phyloP scores from a whole-genome alignment of 148 eudicot species.

The Talinum fruticosum region DNA sequence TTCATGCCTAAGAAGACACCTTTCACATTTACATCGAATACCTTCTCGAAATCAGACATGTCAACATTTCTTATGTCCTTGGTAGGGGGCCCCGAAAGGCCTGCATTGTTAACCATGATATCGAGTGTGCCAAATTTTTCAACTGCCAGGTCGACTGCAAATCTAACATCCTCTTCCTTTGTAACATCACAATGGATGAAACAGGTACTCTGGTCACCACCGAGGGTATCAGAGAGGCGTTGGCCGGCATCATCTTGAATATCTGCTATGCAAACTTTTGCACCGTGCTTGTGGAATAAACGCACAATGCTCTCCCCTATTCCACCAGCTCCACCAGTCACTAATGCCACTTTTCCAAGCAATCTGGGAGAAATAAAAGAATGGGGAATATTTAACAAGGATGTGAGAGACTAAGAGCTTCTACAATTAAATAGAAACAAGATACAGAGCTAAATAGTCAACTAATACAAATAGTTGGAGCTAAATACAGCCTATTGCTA shows the following conservation, averaged over 20 bases:
- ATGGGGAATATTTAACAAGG: not conserved
- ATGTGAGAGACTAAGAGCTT: not conserved
- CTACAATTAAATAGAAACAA: not conserved
- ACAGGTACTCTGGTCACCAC: constrained; percentile 29
- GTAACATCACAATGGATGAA: constrained; percentile 74
- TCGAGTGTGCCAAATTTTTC: constrained; percentile 69
- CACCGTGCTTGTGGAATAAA: constrained; percentile 79
- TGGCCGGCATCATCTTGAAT: constrained; percentile 61
- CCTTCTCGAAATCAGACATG: constrained; percentile 55
- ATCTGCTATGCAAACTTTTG: constrained; percentile 73
- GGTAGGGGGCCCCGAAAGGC: constrained; percentile 58
- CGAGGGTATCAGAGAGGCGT: constrained; percentile 46
- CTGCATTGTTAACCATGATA: constrained; percentile 90
- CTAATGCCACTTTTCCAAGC: constrained; percentile 79
- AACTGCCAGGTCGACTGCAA: constrained; percentile 63
- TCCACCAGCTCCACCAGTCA: constrained; percentile 91
- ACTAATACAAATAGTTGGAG: not conserved
- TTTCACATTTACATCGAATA: constrained; percentile 71
- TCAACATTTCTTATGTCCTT: constrained; percentile 58
- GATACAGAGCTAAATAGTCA: not conserved
- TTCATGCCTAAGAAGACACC: constrained; percentile 89
- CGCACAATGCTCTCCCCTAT: constrained; percentile 95
- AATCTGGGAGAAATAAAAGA: constrained; percentile 45
- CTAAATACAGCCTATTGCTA: not conserved
- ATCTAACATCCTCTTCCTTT: constrained; percentile 53